Percentiles rank a stretch among this genome's conserved stretches.
These are phyloP conservation scores for Suhomyces bolitotheri DNA, from an alignment of 1,139 yeast species.

Conservation along the genomic window DNA sequence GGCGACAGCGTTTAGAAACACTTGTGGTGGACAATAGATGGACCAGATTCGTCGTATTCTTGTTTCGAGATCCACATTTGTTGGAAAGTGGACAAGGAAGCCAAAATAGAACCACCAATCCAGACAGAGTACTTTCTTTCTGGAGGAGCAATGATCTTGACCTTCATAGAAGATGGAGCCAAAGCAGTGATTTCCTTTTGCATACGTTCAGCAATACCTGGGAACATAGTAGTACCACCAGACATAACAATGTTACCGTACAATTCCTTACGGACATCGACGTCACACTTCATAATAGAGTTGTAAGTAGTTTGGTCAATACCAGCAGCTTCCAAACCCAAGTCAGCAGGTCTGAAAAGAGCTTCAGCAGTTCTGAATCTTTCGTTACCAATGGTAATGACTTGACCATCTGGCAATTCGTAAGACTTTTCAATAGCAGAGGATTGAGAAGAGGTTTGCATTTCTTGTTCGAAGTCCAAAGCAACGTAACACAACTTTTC, in stretches of 20 bases:
- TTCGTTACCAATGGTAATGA: conserved; percentile 98
- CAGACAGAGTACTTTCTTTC: conserved; percentile 99
- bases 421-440: conserved; percentile 97
- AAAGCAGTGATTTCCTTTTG: conserved; percentile 99
- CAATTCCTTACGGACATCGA: conserved; percentile 98
- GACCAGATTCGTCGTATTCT: conserved; percentile 99
- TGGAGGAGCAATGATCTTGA: conserved; percentile 98
- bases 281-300: conserved; percentile 99
- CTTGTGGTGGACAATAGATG: conserved; percentile 99
- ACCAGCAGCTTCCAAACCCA: conserved; percentile 99
- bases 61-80: conserved; percentile 99
- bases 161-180: conserved; percentile 99
- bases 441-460: conserved; percentile 98
- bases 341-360: conserved; percentile 96
- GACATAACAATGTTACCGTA: conserved; percentile 99
- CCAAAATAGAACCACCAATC: conserved; percentile 99
- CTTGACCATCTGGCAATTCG: conserved; percentile 99
- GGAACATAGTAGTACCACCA: conserved; percentile 99
- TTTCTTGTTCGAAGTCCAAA: conserved; percentile 94
- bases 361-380: conserved; percentile 99
- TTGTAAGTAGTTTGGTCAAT: conserved; percentile 99
- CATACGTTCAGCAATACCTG: conserved; percentile 99
- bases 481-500: conserved; percentile 99
- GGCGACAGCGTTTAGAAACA: conserved; percentile 72
- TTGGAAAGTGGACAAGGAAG: conserved; percentile 98